Base-by-base conservation (phyloP, 345 rosid species). In the Reutealis trisperma region DNA sequence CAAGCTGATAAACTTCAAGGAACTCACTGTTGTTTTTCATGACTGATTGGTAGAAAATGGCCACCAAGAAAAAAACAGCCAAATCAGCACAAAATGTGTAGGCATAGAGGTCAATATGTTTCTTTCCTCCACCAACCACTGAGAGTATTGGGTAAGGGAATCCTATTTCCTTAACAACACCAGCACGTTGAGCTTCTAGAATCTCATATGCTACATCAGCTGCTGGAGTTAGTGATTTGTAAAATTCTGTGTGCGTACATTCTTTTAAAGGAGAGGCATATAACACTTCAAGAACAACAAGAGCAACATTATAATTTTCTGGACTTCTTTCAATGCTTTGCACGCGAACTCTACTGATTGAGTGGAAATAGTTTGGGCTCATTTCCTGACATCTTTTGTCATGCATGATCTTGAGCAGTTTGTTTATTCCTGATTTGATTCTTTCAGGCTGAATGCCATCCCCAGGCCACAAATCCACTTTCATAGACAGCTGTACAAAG, bases 1-100 rank as follows among this genome's bases (percentile, higher is more conserved):
- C 87, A 41, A 84, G 87, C 80, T 84, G 89, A 81, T 86, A 86
- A 49, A 86, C 87, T 77, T 86, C 87, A 16, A 86, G 89, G 69
- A 86, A 80, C 68, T 86, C 89, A 47, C 85, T 84, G 55, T 84
- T 86, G 73, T 80, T 86, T 70, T 86, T 86, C 55, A 86, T 84
- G 57, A 86, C 81, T 0, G 80, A 84, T 65, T 76, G 84, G 58
- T 84, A 86, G 74, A 84, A 86, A 12, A 82, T 77, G 72, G 85
- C 83, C 22, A 86, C 85, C 71, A 86, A 63, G 75, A 84, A 86
- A 70, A 86, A 86, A 54, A 84, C 87, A 51, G 74, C 61, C 78
- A 86, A 84, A 80, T 84, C 89, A n/a, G 84, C 87, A 75, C 89
- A 80, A 68, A 86, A 86, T 64, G 81, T 80, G 78, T 84, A 80